Evolutionary conservation across 2,329 filamentous ascomycete genomes (phyloP).

Genomic region (Sordariomycetes sp.): DNA sequence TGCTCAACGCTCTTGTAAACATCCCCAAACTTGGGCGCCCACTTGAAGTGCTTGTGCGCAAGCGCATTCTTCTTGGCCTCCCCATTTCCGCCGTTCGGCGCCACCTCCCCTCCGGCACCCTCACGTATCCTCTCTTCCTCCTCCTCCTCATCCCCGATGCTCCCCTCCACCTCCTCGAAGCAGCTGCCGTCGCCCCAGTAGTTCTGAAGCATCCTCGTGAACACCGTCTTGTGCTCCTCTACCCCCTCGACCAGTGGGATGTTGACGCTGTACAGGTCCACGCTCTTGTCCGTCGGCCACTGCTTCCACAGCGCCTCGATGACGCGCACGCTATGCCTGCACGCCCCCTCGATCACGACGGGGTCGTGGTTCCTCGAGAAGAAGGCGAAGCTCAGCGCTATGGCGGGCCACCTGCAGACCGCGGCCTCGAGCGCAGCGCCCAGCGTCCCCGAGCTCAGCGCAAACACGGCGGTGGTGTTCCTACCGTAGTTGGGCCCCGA

Average conservation of each 20-base stretch:
- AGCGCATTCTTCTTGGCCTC: constrained; percentile 33
- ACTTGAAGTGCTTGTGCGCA: constrained; percentile 84
- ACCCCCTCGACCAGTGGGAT: constrained; percentile 75
- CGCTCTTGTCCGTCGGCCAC: constrained; percentile 55
- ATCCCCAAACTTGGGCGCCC: constrained; percentile 79
- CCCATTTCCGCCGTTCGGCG: constrained; percentile 11
- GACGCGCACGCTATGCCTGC: constrained; percentile 60
- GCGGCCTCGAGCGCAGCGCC: constrained; percentile 71
- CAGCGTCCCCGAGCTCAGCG: constrained; percentile 65
- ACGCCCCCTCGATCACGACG: constrained; percentile 67
- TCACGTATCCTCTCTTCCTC: constrained; percentile 35
- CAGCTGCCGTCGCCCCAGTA: constrained; percentile 78
- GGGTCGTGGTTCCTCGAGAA: constrained; percentile 78
- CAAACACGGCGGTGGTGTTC: constrained; percentile 73
- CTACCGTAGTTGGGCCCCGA: constrained; percentile 76
- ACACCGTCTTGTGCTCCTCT: constrained; percentile 62
- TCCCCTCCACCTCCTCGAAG: constrained; percentile 69
- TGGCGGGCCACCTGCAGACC: constrained; percentile 55
- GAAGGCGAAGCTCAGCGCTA: constrained; percentile 87
- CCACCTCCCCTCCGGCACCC: constrained; percentile 16
- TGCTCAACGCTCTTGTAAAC: constrained; percentile 81
- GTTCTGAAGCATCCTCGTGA: constrained; percentile 81
- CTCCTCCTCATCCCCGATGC: constrained; percentile 51
- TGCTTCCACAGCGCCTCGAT: constrained; percentile 69
- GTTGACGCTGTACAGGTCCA: constrained; percentile 86